Evolutionary conservation across 768 basidiomycete genomes (phyloP).

Genomic region (Lentinula sp.): DNA sequence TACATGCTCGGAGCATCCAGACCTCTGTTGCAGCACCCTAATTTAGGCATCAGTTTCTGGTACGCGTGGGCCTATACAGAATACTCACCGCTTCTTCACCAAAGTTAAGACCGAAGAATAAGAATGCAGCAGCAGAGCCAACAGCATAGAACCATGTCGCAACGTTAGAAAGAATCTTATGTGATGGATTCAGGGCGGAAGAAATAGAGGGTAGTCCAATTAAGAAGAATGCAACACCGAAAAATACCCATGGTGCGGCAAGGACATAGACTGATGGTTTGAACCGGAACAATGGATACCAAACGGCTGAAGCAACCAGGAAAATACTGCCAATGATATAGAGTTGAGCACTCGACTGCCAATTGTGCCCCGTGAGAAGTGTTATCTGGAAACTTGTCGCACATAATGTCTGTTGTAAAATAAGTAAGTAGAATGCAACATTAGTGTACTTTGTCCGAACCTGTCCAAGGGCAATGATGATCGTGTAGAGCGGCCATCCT

Average conservation of each 20-base stretch:
- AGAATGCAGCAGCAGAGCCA: conserved; percentile 89
- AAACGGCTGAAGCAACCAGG: conserved; percentile 77
- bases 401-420: conserved; percentile 58
- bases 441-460: conserved; percentile 23
- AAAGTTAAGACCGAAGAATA: conserved; percentile 94
- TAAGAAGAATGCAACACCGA: conserved; percentile 84
- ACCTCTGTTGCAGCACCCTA: conserved; percentile 92
- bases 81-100: conserved; percentile 85
- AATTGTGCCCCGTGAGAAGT: conserved; percentile 86
- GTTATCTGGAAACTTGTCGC: conserved; percentile 96
- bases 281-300: conserved; percentile 87
- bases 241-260: conserved; percentile 87
- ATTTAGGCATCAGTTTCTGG: conserved; percentile 6
- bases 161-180: conserved; percentile 60
- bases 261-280: conserved; percentile 88
- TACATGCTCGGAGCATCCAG: conserved; percentile 86
- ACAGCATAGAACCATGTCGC: conserved; percentile 92
- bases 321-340: conserved; percentile 92
- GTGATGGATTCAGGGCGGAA: conserved; percentile 50
- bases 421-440: not conserved
- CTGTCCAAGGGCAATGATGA: conserved; percentile 83
- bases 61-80: not conserved
- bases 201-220: conserved; percentile 83
- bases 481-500: conserved; percentile 91
- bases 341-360: conserved; percentile 71